Evolutionary conservation across 169 alveolate genomes (phyloP).

Genomic region (Cystoisospora suis): DNA sequence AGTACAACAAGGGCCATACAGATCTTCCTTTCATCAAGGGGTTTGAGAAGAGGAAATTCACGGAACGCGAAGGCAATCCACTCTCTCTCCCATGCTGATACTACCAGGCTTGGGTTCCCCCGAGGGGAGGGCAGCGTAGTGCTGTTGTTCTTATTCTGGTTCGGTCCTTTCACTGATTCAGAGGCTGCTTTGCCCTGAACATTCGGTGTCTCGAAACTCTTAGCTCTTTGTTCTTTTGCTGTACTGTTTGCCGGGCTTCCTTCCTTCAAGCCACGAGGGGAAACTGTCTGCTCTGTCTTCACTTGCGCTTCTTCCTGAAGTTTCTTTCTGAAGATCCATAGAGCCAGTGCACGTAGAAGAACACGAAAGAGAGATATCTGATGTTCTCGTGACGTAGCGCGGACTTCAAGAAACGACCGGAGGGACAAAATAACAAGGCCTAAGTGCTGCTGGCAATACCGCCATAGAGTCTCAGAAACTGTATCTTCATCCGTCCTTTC

Average conservation of each 20-base stretch:
- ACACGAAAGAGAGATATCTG: background rate
- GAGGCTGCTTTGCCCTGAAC: too few relatives aligned
- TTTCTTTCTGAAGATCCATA: too few relatives aligned
- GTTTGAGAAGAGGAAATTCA: conserved; percentile 4
- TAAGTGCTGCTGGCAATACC: background rate
- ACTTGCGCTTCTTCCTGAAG: too few relatives aligned
- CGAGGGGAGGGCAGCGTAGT: too few relatives aligned
- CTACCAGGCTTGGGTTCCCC: background rate
- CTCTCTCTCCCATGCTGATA: background rate
- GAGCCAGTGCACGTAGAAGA: background rate
- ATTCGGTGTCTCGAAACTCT: too few relatives aligned
- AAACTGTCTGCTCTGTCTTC: background rate
- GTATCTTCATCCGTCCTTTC: background rate
- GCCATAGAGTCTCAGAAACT: background rate
- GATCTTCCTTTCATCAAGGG: background rate
- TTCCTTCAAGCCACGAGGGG: background rate
- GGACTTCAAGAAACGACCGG: background rate
- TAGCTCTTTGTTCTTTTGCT: background rate
- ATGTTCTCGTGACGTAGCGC: background rate
- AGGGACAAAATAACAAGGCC: background rate
- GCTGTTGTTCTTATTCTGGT: too few relatives aligned
- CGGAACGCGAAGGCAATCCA: background rate
- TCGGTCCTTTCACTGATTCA: too few relatives aligned
- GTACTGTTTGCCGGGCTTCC: background rate
- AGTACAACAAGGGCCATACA: background rate